Conservation (phyloP, 108 stramenopile genomes). For the Skeletonema grethae region DNA sequence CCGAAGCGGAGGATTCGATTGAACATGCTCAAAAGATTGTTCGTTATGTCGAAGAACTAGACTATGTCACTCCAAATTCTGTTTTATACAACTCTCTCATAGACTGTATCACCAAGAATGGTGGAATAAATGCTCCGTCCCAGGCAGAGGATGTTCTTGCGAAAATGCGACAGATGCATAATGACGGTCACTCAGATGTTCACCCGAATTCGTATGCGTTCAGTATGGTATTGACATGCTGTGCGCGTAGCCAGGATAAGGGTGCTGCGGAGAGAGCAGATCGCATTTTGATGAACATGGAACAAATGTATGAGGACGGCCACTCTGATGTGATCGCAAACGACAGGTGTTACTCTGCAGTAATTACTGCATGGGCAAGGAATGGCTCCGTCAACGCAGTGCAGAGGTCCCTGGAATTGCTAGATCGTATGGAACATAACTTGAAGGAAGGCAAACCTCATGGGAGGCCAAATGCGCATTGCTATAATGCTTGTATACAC, state of each 20-base stretch:
- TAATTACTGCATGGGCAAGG: constrained; percentile 75
- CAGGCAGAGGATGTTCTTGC: constrained; percentile 29
- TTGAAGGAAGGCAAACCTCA: constrained; percentile 33
- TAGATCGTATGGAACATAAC: constrained; percentile 67
- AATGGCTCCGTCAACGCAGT: constrained; percentile 56
- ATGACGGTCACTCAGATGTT: constrained; percentile 22
- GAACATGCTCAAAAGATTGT: constrained; percentile 45
- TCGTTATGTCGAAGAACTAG: constrained; percentile 36
- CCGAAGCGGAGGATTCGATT: constrained; percentile 29
- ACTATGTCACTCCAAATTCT: constrained; percentile 38
- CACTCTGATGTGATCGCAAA: constrained; percentile 34
- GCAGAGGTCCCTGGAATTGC: constrained; percentile 44
- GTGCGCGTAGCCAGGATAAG: constrained; percentile 33
- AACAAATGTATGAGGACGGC: constrained; percentile 52
- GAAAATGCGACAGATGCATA: constrained; percentile 29
- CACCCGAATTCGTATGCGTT: constrained; percentile 29
- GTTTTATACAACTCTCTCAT: constrained; percentile 44
- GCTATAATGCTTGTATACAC: constrained; percentile 51
- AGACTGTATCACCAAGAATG: constrained; percentile 31
- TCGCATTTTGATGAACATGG: constrained; percentile 58
- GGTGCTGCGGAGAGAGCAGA: constrained; percentile 67
- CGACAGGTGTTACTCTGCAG: constrained; percentile 56
- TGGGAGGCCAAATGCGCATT: constrained; percentile 45
- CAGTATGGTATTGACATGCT: constrained; percentile 43
- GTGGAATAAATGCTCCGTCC: constrained; percentile 3